These are phyloP conservation scores for Rhodomyrtus tomentosa DNA, from an alignment of 345 rosid species.

Conservation along the genomic window DNA sequence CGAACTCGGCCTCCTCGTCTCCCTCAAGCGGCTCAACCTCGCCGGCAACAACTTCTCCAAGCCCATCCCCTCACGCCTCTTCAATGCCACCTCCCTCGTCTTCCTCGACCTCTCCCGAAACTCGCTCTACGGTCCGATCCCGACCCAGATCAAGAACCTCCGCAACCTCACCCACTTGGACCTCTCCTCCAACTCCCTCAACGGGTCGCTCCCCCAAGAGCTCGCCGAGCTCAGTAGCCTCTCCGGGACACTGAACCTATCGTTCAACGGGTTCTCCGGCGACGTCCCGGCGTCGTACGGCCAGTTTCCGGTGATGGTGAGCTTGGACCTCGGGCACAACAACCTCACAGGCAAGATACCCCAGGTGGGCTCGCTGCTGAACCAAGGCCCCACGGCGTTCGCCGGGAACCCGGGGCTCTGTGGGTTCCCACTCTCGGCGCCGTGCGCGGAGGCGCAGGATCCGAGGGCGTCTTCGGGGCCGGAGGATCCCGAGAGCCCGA, in stretches of 20 bases:
- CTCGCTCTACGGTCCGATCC: slow-evolving; percentile 57
- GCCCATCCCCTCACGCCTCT: slow-evolving; percentile 66
- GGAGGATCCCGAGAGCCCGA: slow-evolving; percentile 36
- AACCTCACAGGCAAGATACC: slow-evolving; percentile 85
- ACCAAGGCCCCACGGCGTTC: slow-evolving; percentile 97
- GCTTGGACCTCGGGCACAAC: slow-evolving; percentile 75
- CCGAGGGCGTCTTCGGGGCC: slow-evolving; percentile 26
- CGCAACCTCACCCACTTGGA: slow-evolving; percentile 49
- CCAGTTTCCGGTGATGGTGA: slow-evolving; percentile 53
- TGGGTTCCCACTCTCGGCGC: slow-evolving; percentile 69
- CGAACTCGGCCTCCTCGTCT: slow-evolving; percentile 65
- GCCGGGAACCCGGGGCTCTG: slow-evolving; percentile 71
- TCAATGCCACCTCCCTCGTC: slow-evolving; percentile 78
- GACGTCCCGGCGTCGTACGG: slow-evolving; percentile 68
- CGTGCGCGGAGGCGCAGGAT: slow-evolving; percentile 45
- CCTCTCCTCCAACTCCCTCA: slow-evolving; percentile 56
- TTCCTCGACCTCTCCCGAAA: slow-evolving; percentile 65
- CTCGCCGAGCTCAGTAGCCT: slow-evolving; percentile 48
- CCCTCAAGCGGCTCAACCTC: slow-evolving; percentile 79
- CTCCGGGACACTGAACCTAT: slow-evolving; percentile 64
- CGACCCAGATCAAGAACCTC: slow-evolving; percentile 33
- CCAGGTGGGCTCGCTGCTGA: slow-evolving; percentile 64
- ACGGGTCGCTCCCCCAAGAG: slow-evolving; percentile 63
- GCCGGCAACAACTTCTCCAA: slow-evolving; percentile 63
- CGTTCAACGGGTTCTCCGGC: slow-evolving; percentile 60